Evolutionary conservation across 352 stramenopile species (phyloP), one percentile per base, ranked within the genome.

Genomic region (Peronospora destructor): DNA sequence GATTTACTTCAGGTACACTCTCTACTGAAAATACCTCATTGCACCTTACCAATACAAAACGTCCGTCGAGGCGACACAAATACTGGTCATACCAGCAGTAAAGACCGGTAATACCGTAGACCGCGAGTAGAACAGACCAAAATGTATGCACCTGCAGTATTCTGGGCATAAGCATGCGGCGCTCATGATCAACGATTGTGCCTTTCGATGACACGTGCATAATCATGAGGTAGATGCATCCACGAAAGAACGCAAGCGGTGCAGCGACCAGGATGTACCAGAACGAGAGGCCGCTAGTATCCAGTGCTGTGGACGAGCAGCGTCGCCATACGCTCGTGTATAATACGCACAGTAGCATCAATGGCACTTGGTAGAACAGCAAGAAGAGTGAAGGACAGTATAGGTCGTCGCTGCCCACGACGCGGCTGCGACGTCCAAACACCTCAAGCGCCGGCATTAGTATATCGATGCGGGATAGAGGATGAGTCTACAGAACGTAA

Each of bases 141-240:
- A 88, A 64, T 28, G 75, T 56, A 48, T 89, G 80, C 13, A 87
- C 82, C 10, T 89, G 75, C 39, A 94, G 57, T 55, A 94, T 67
- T 12, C 70, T 61, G 37, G 82, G 82, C 80, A 94, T 94, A 44
- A 94, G 65, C 53, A 94, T 73, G 54, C 83, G 83, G n/a, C 72
- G 78, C 58, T 94, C 83, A 63, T 90, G 72, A 49, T 88, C 76
- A 32, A 94, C 67, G 52, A 94, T 94, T 45, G 83, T 91, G 42
- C 83, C 83, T 59, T 88, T 85, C 14, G 74, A 67, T 44, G 83
- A 85, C 14, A 94, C 66, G 62, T 88, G 80, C 60, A 89, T 76
- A 56, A 91, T 72, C 71, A 94, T 85, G 62, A 91, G 67, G 62
- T 91, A 85, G 60, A 91, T 79, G 55, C 80, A 89, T 43, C 66